Percentiles rank a stretch among this genome's conserved stretches.
Conservation (phyloP, 352 stramenopile species). For the Phytopythium litorale region DNA sequence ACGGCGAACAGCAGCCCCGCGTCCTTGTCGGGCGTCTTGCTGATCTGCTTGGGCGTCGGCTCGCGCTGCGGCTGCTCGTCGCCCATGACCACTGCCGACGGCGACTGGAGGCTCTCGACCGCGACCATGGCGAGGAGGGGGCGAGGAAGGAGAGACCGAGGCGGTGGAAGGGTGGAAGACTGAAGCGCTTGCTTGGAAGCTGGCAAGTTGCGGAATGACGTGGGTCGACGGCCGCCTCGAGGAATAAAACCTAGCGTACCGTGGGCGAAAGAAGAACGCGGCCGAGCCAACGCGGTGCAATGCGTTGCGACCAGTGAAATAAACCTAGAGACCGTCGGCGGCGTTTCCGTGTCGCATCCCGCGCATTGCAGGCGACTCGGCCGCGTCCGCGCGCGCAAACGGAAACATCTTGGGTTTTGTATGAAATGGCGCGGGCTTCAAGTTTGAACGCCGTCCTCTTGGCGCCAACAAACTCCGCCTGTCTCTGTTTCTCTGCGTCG, state of each 20-base stretch:
- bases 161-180: background rate
- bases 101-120: conserved; percentile 7
- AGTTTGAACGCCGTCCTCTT: background rate
- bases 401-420: background rate
- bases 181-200: conserved; percentile 3
- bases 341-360: conserved; percentile 2
- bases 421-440: background rate
- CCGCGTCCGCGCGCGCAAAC: background rate
- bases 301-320: background rate
- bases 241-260: conserved; percentile 5
- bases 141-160: background rate
- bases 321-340: background rate
- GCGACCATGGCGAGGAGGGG: conserved; percentile 4
- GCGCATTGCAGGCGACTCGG: background rate
- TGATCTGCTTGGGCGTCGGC: background rate
- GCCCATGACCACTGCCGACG: conserved; percentile 6
- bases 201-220: conserved; percentile 1
- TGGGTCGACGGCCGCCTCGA: background rate
- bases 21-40: background rate
- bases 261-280: background rate
- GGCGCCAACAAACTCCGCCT: background rate
- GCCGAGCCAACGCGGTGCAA: background rate
- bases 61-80: conserved; percentile 2
- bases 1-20: conserved; percentile 2
- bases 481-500: conserved; percentile 1